phyloP scores from a whole-genome alignment of 78 protist genomes.

The Cyanophora paradoxa region DNA sequence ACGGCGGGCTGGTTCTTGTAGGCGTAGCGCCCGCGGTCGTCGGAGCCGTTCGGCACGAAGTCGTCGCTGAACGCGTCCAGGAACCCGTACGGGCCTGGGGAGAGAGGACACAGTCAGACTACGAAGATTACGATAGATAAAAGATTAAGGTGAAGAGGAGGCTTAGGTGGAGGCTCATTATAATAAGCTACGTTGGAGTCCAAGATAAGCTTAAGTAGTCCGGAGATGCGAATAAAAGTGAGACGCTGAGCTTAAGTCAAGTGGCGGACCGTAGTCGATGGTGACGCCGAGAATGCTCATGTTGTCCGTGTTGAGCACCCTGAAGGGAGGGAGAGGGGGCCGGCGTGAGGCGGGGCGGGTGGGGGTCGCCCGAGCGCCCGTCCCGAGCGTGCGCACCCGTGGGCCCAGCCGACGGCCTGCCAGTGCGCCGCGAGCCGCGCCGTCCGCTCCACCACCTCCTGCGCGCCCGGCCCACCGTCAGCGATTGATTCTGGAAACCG shows the following conservation, averaged over 20 bases:
- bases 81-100: constrained; percentile 63
- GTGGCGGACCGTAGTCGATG: constrained; percentile 82
- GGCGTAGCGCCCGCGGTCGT: constrained; percentile 33
- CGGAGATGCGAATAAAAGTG: too few species aligned
- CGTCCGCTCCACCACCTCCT: constrained; percentile 29
- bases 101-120: too few species aligned
- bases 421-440: constrained; percentile 62
- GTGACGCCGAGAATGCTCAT: constrained; percentile 65
- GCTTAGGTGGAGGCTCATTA: too few species aligned
- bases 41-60: constrained; percentile 30
- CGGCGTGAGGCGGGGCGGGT: neutral
- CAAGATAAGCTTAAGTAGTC: too few species aligned
- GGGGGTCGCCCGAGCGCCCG: neutral
- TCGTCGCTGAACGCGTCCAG: constrained; percentile 7
- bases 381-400: neutral
- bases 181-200: too few species aligned
- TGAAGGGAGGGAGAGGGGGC: constrained; percentile 27
- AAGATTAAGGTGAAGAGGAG: too few species aligned
- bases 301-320: constrained; percentile 82
- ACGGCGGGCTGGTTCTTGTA: constrained; percentile 11
- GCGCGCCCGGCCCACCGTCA: neutral
- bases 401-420: constrained; percentile 57
- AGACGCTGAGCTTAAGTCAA: too few species aligned
- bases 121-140: too few species aligned
- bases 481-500: neutral